phyloP scores from a whole-genome alignment of 371 early-diverging fungal species.

The Cokeromyces recurvatus region DNA sequence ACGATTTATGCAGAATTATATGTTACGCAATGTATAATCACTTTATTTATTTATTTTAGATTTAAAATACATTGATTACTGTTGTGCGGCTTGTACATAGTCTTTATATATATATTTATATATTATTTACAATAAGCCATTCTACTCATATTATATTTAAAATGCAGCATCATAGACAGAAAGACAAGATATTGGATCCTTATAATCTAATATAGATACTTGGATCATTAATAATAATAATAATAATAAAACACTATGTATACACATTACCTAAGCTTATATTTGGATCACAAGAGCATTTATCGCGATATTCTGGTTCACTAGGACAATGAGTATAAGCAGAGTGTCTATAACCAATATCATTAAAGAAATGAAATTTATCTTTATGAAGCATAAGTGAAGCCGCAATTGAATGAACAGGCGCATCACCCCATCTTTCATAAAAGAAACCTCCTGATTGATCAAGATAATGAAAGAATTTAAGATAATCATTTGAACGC shows the following conservation, averaged over 20 bases:
- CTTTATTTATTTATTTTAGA: background rate
- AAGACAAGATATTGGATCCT: conserved; percentile 13
- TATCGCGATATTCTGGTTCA: conserved; percentile 47
- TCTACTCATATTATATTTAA: no score
- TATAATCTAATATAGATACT: conserved; percentile 3
- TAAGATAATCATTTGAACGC: conserved; percentile 68
- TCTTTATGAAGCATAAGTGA: conserved; percentile 72
- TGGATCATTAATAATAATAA: no score
- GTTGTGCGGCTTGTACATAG: conserved; percentile 10
- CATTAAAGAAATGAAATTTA: conserved; percentile 87
- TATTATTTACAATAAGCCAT: no score
- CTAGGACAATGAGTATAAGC: conserved; percentile 68
- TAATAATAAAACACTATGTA: background rate
- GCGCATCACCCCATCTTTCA: conserved; percentile 96
- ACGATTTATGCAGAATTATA: no score
- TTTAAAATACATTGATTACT: conserved; percentile 15
- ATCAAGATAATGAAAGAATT: conserved; percentile 83
- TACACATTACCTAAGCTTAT: conserved; percentile 43
- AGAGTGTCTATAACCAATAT: conserved; percentile 72
- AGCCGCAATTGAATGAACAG: conserved; percentile 91
- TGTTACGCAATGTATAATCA: no score
- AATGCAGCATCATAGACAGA: conserved; percentile 10
- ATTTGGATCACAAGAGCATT: conserved; percentile 52
- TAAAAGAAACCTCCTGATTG: conserved; percentile 90
- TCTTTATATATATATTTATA: no score